These are phyloP conservation scores for Paramecium bursaria DNA, from an alignment of 73 alveolate species.

Conservation along the genomic window DNA sequence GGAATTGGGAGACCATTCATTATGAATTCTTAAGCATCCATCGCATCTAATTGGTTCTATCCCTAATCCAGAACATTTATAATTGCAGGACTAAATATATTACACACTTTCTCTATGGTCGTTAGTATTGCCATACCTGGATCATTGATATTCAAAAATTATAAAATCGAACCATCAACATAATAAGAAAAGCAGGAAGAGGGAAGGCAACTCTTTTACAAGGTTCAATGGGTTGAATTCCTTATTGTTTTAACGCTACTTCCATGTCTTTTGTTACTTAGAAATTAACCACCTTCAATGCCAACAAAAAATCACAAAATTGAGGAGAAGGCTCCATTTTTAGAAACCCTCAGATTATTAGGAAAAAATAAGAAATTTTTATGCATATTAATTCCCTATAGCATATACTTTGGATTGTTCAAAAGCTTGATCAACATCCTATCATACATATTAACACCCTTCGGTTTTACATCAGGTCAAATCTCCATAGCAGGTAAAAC, in stretches of 20 bases:
- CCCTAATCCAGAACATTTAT: conserved; percentile 22
- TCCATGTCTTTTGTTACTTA: conserved; percentile 15
- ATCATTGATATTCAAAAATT: not conserved
- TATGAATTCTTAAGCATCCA: conserved; percentile 36
- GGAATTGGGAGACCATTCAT: conserved; percentile 63
- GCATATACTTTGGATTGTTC: conserved; percentile 14
- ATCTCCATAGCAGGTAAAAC: conserved; percentile 51
- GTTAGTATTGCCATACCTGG: conserved; percentile 22
- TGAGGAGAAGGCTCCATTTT: not conserved
- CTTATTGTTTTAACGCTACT: not conserved
- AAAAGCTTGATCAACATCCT: not conserved
- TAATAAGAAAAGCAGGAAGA: not conserved
- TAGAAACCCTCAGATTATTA: not conserved
- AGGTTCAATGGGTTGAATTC: not conserved
- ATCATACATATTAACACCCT: conserved; percentile 1
- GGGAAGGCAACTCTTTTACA: not conserved
- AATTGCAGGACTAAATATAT: not conserved
- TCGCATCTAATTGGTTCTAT: conserved; percentile 50
- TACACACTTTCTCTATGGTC: conserved; percentile 1
- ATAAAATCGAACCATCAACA: not conserved
- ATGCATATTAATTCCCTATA: conserved; percentile 12
- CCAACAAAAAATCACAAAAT: conserved; percentile 9
- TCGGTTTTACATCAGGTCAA: not conserved
- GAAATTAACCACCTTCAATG: conserved; percentile 2
- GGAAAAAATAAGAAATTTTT: not conserved